Percentiles rank a stretch among this genome's conserved stretches.
Conservation (phyloP, 176 grass and related monocot genomes). For the Oryza coarctata region DNA sequence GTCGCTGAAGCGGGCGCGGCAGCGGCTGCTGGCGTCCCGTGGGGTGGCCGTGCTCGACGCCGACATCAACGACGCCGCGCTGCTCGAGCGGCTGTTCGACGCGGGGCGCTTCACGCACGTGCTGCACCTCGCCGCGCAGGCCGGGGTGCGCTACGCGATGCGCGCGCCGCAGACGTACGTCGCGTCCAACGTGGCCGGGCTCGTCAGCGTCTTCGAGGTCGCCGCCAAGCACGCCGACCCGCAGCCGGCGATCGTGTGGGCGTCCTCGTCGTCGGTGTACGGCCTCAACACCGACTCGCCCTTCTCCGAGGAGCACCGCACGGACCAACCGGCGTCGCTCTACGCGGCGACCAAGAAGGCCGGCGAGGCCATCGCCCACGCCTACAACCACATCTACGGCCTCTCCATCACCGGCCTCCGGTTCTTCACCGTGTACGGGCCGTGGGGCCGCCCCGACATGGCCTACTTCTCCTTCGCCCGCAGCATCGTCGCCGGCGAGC, state of each 20-base stretch:
- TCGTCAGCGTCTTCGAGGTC: conserved; percentile 72
- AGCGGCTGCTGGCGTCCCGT: conserved; percentile 54
- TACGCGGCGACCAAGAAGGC: conserved; percentile 99
- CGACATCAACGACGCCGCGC: conserved; percentile 78
- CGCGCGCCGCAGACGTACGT: conserved; percentile 81
- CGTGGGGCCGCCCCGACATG: conserved; percentile 98
- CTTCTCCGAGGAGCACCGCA: conserved; percentile 91
- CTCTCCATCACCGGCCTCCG: conserved; percentile 92
- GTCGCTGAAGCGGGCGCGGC: conserved; percentile 74
- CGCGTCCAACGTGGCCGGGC: conserved; percentile 86
- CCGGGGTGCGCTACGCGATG: conserved; percentile 87
- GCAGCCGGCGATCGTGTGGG: conserved; percentile 94
- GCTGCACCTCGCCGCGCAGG: conserved; percentile 95
- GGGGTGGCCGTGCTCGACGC: conserved; percentile 61
- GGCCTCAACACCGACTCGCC: conserved; percentile 77
- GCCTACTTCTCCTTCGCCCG: conserved; percentile 92
- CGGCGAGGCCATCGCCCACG: conserved; percentile 93
- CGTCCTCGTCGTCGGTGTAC: conserved; percentile 93
- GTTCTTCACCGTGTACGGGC: conserved; percentile 97
- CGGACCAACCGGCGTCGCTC: conserved; percentile 78
- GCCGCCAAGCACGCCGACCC: conserved; percentile 72
- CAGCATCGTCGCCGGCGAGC: conserved; percentile 70
- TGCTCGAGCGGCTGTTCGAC: conserved; percentile 59
- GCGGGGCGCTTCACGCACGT: conserved; percentile 73
- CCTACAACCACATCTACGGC: conserved; percentile 98